phyloP scores from a whole-genome alignment of 202 grass and related monocot species.

The Elaeis oleifera region DNA sequence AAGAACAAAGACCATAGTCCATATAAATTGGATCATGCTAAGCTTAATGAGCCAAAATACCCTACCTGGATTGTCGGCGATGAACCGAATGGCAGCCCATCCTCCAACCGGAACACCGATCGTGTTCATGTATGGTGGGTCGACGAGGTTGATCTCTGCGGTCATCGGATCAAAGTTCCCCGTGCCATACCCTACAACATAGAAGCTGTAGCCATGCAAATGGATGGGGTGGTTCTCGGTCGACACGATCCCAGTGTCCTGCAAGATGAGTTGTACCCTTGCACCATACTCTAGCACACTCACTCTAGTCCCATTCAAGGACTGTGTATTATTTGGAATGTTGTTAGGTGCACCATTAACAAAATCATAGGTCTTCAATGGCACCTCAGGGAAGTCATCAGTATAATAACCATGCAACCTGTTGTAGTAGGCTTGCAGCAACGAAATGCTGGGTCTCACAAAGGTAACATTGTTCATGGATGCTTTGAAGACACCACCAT shows the following conservation, averaged over 20 bases:
- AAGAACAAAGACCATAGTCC: background rate
- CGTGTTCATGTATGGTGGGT: conserved; percentile 40
- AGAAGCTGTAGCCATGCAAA: conserved; percentile 36
- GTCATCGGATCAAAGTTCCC: conserved; percentile 29
- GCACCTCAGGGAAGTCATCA: conserved; percentile 27
- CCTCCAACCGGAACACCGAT: conserved; percentile 34
- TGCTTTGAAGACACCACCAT: conserved; percentile 22
- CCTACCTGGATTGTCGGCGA: conserved; percentile 34
- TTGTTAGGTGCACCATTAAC: conserved; percentile 25
- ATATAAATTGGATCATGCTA: no score
- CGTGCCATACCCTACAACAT: conserved; percentile 23
- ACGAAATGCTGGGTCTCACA: conserved; percentile 20
- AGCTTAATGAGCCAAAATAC: no score
- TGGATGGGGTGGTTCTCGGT: conserved; percentile 42
- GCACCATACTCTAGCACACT: conserved; percentile 28
- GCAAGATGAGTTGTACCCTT: conserved; percentile 27
- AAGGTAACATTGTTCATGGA: conserved; percentile 37
- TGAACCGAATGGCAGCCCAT: conserved; percentile 36
- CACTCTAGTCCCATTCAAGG: conserved; percentile 32
- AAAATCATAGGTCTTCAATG: conserved; percentile 25
- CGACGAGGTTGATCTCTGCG: conserved; percentile 24
- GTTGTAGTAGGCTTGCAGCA: conserved; percentile 34
- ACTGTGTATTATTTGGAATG: conserved; percentile 23
- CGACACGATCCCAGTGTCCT: conserved; percentile 28
- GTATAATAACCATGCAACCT: conserved; percentile 27